These are phyloP conservation scores for Didymella arachidicola DNA, from an alignment of 2,329 filamentous ascomycete genomes.

Conservation along the genomic window DNA sequence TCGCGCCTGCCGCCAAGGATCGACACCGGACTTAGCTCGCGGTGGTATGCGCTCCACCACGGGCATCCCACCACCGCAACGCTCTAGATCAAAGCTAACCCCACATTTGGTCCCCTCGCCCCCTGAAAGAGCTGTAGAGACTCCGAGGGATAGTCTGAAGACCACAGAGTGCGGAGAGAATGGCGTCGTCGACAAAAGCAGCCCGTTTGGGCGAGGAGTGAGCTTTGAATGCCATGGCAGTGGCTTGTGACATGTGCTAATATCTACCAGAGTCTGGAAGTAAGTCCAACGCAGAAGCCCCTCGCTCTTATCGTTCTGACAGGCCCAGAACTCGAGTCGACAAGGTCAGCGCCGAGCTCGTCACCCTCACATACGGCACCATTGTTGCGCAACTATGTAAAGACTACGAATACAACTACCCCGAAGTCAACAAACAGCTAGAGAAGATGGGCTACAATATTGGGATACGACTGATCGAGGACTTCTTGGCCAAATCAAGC, in stretches of 20 bases:
- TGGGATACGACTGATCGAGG: conserved; percentile 91
- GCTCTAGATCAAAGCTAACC: conserved; percentile 7
- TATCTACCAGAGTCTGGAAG: conserved; percentile 81
- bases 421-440: conserved; percentile 95
- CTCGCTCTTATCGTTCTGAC: conserved; percentile 33
- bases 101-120: conserved; percentile 4
- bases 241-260: conserved; percentile 43
- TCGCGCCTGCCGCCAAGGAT: conserved; percentile 18
- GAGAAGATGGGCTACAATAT: conserved; percentile 99
- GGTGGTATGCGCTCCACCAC: conserved; percentile 10
- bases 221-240: conserved; percentile 49
- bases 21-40: conserved; percentile 19
- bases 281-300: conserved; percentile 59
- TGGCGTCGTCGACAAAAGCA: conserved; percentile 68
- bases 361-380: conserved; percentile 96
- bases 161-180: conserved; percentile 26
- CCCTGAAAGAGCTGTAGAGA: not conserved
- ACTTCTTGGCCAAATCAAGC: conserved; percentile 95
- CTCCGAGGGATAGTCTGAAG: not conserved
- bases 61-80: conserved; percentile 4
- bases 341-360: conserved; percentile 97
- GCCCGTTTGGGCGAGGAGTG: conserved; percentile 78
- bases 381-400: conserved; percentile 96
- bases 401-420: conserved; percentile 93
- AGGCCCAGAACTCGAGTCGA: conserved; percentile 82